A percentile compares a stretch with the other conserved stretches of the same genome.
phyloP scores from a whole-genome alignment of 352 stramenopile genomes.

The Pythium sukuiense region DNA sequence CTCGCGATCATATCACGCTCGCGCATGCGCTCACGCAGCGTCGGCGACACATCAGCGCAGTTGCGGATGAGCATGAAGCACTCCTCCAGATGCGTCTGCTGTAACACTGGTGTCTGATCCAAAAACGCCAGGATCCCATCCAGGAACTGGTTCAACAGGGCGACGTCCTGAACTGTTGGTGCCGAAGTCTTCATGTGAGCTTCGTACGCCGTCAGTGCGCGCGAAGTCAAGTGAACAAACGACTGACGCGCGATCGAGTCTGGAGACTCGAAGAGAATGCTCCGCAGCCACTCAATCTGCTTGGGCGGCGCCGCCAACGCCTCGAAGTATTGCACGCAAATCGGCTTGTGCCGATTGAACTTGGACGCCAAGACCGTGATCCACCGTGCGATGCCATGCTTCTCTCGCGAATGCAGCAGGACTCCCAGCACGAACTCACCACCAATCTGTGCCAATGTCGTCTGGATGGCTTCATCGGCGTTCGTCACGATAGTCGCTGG shows the following conservation, averaged over 20 bases:
- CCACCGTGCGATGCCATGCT: constrained; percentile 83
- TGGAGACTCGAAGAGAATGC: constrained; percentile 81
- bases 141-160: constrained; percentile 42
- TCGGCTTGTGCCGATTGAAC: constrained; percentile 68
- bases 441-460: constrained; percentile 77
- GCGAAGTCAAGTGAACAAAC: constrained; percentile 80
- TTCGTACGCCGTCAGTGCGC: constrained; percentile 70
- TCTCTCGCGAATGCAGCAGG: constrained; percentile 85
- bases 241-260: constrained; percentile 86
- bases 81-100: constrained; percentile 86
- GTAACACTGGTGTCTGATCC: constrained; percentile 70
- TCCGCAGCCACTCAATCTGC: constrained; percentile 55
- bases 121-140: constrained; percentile 57
- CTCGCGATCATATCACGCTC: constrained; percentile 73
- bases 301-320: constrained; percentile 54
- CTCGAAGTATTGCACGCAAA: constrained; percentile 74
- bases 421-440: constrained; percentile 88
- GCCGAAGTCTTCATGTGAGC: constrained; percentile 39
- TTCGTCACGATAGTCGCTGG: background rate
- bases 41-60: constrained; percentile 60
- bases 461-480: constrained; percentile 63
- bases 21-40: constrained; percentile 50
- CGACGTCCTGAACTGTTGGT: constrained; percentile 26
- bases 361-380: constrained; percentile 74
- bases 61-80: constrained; percentile 86